Percentiles rank a stretch among this genome's conserved stretches.
phyloP scores from a whole-genome alignment of 352 stramenopile species.

The Phytophthora sansomeana region DNA sequence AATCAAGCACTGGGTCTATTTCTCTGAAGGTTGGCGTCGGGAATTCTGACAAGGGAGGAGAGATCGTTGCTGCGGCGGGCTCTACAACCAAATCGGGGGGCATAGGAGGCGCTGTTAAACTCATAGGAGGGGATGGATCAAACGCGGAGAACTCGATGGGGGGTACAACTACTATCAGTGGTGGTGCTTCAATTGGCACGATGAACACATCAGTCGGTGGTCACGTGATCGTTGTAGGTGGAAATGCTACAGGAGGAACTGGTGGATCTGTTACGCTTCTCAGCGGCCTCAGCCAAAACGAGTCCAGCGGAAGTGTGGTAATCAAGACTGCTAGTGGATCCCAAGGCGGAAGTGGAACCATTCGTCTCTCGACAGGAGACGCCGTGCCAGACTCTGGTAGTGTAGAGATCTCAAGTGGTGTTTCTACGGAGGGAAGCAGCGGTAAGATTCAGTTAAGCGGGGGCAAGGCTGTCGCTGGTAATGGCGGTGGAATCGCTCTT shows the following conservation, averaged over 20 bases:
- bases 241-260: slow-evolving; percentile 47
- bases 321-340: slow-evolving; percentile 36
- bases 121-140: slow-evolving; percentile 32
- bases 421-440: slow-evolving; percentile 48
- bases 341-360: slow-evolving; percentile 34
- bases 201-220: slow-evolving; percentile 51
- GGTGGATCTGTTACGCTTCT: slow-evolving; percentile 55
- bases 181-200: slow-evolving; percentile 47
- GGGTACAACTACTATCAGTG: slow-evolving; percentile 51
- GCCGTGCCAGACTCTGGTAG: slow-evolving; percentile 41
- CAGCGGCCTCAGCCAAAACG: slow-evolving; percentile 51
- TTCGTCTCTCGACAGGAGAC: slow-evolving; percentile 49
- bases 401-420: slow-evolving; percentile 62
- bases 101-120: slow-evolving; percentile 34
- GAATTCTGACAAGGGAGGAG: slow-evolving; percentile 35
- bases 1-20: slow-evolving; percentile 49
- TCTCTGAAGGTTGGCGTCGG: slow-evolving; percentile 46
- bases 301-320: slow-evolving; percentile 45
- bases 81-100: slow-evolving; percentile 43
- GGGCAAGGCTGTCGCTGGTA: slow-evolving; percentile 42
- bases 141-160: slow-evolving; percentile 48
- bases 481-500: slow-evolving; percentile 59
- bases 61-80: slow-evolving; percentile 39
- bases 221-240: slow-evolving; percentile 46
- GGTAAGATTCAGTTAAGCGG: slow-evolving; percentile 61